Percentiles rank a stretch among this genome's conserved stretches.
These are phyloP conservation scores for Amphichorda felina DNA, from an alignment of 2,329 filamentous ascomycete genomes.

Conservation along the genomic window DNA sequence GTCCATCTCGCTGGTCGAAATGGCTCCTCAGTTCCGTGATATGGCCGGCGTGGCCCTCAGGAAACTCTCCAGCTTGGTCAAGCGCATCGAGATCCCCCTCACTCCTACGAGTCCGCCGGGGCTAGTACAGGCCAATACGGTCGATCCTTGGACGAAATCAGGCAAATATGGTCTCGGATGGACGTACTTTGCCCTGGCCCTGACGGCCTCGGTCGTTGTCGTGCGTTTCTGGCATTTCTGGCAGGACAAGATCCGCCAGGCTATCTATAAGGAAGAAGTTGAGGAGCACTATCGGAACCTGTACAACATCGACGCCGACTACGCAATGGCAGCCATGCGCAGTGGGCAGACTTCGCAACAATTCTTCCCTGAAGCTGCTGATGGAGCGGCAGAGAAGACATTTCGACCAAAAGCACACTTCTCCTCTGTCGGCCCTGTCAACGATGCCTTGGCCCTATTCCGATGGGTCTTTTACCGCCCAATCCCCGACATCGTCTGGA, in stretches of 20 bases:
- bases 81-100: slow-evolving; percentile 48
- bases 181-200: slow-evolving; percentile 73
- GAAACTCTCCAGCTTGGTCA: slow-evolving; percentile 27
- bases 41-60: slow-evolving; percentile 19
- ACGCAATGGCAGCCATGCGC: slow-evolving; percentile 29
- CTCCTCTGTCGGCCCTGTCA: slow-evolving; percentile 62
- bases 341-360: slow-evolving; percentile 47
- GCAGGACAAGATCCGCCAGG: slow-evolving; percentile 87
- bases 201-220: slow-evolving; percentile 55
- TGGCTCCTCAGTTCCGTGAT: slow-evolving; percentile 26
- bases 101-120: slow-evolving; percentile 48
- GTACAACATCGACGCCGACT: slow-evolving; percentile 37
- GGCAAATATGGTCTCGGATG: slow-evolving; percentile 81
- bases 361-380: slow-evolving; percentile 62
- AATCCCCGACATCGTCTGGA: slow-evolving; percentile 60
- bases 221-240: slow-evolving; percentile 78
- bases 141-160: slow-evolving; percentile 71
- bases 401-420: slow-evolving; percentile 60
- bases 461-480: slow-evolving; percentile 85
- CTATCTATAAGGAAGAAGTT: slow-evolving; percentile 74
- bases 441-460: slow-evolving; percentile 71
- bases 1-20: slow-evolving; percentile 14
- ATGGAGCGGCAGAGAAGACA: slow-evolving; percentile 40
- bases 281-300: slow-evolving; percentile 49
- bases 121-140: slow-evolving; percentile 46